Conservation (phyloP, 78 protist species). For the Chrysochromulina parva region DNA sequence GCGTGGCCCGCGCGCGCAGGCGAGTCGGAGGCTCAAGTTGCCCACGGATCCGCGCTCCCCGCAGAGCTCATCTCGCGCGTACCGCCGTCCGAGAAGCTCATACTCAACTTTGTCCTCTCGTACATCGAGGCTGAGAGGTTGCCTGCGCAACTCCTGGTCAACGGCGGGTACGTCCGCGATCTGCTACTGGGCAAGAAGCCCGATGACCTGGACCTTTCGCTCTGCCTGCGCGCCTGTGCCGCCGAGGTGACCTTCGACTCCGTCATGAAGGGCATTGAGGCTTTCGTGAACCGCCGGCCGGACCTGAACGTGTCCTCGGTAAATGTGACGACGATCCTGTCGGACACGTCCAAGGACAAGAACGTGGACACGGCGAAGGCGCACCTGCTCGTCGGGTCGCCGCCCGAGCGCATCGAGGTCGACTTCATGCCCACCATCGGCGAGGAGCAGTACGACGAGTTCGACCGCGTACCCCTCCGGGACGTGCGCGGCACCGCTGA, state of each 20-base stretch:
- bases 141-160: constrained; percentile 16
- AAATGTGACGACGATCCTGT: background rate
- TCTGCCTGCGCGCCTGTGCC: background rate
- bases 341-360: constrained; percentile 13
- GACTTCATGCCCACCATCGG: constrained; percentile 29
- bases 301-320: background rate
- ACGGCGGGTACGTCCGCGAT: constrained; percentile 9
- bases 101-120: background rate
- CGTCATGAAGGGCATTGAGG: background rate
- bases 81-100: background rate
- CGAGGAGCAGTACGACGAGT: background rate
- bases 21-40: background rate
- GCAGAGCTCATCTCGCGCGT: background rate
- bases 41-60: background rate
- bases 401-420: background rate
- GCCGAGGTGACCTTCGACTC: background rate
- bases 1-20: no score
- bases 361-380: constrained; percentile 18
- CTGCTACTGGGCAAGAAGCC: background rate
- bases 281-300: background rate
- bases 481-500: constrained; percentile 28
- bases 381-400: background rate
- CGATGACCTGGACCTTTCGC: constrained; percentile 8
- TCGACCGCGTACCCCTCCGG: background rate
- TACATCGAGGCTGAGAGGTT: background rate